Base-by-base conservation (phyloP, 176 grass and related monocot genomes). In the Rhynchospora pubera region DNA sequence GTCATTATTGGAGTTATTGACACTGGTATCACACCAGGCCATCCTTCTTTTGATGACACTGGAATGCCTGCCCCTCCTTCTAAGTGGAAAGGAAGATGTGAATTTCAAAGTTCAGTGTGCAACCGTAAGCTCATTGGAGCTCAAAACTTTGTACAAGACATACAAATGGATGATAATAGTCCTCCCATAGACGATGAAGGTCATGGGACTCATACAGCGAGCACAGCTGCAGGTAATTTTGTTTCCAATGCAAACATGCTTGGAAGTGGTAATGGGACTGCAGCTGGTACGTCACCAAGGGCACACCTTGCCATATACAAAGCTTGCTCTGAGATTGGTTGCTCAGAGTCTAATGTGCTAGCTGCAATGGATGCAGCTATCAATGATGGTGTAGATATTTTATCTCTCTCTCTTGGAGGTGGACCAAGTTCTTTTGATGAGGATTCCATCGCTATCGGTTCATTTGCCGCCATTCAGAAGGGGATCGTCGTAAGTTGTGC, bases 401-500 rank as follows among this genome's bases (percentile, higher is more conserved):
- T 83, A 42, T 83, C 80, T 34, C 58, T 83, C 46, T 83, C 79
- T 2, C 28, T 78, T 15, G 80, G 56, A 7, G 69, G 0, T 7
- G 69, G 59, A 10, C 1, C 0, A n/a, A 28, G 7, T 28, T 5
- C 34, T 39, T 83, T 83, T 18, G 13, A 79, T 60, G 9, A 69
- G 5, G 80, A 83, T 28, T 5, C 12, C 7, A 47, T 82, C 3
- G 79, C 79, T 16, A 56, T 82, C 14, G 85, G 79, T 42, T 51
- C 66, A 5, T 87, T 82, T 43, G 60, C 34, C 0, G 84, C 77
- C 22, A 43, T 71, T 2, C 19, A 50, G 18, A 86, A 81, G 19
- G 89, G 89, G 11, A 87, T 94, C 77, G 89, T 94, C 30, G 86
- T 90, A 73, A 94, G 92, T 83, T 85, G 85, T 51, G 86, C 88